Percentiles rank a stretch among this genome's conserved stretches.
phyloP scores from a whole-genome alignment of 2,329 filamentous ascomycete genomes.

The Teratosphaeria nubilosa region DNA sequence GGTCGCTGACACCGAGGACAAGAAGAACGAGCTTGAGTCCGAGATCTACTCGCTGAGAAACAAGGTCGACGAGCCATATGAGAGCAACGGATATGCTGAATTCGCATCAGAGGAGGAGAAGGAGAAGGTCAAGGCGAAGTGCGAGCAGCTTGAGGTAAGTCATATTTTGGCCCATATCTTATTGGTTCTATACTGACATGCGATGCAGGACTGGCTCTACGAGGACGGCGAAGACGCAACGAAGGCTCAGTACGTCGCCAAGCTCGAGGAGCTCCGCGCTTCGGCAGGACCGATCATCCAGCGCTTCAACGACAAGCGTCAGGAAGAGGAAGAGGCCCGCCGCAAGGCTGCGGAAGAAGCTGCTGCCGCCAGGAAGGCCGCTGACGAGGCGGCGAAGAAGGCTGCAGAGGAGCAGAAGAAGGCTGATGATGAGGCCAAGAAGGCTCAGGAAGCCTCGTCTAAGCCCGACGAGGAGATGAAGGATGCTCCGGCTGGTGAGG shows the following conservation, averaged over 20 bases:
- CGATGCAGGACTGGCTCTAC: slow-evolving; percentile 84
- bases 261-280: slow-evolving; percentile 89
- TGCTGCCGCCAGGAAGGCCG: slow-evolving; percentile 51
- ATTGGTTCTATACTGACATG: not conserved
- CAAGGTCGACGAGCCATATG: slow-evolving; percentile 85
- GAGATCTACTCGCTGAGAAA: slow-evolving; percentile 95
- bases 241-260: slow-evolving; percentile 87
- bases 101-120: slow-evolving; percentile 91
- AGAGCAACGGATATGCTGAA: slow-evolving; percentile 45
- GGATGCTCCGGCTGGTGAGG: slow-evolving; percentile 38
- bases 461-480: slow-evolving; percentile 47
- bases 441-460: slow-evolving; percentile 24
- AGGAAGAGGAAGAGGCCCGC: slow-evolving; percentile 70
- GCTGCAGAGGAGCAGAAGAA: slow-evolving; percentile 59
- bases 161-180: not conserved
- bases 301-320: slow-evolving; percentile 89
- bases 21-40: slow-evolving; percentile 98
- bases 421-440: slow-evolving; percentile 35
- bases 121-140: slow-evolving; percentile 70
- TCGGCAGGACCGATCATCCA: slow-evolving; percentile 86
- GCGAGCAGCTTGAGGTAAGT: slow-evolving; percentile 76
- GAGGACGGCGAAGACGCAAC: slow-evolving; percentile 91
- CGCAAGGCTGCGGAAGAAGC: slow-evolving; percentile 57
- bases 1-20: slow-evolving; percentile 94
- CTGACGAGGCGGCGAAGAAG: slow-evolving; percentile 65